phyloP scores from a whole-genome alignment of 805 yeast genomes.

The Ogataea chonburiensis region DNA sequence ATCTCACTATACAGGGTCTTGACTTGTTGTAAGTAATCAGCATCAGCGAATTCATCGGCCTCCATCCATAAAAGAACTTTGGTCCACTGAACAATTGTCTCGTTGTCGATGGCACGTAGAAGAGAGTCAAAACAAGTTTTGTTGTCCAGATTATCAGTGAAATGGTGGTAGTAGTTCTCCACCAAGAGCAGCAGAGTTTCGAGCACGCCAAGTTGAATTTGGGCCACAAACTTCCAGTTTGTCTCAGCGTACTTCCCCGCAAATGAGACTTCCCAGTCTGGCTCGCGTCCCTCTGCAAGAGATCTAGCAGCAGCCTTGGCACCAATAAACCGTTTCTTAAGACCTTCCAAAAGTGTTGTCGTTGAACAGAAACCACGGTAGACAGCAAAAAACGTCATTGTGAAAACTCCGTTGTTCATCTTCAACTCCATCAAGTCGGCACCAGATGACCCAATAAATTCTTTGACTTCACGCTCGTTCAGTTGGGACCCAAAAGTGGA shows the following conservation, averaged over 20 bases:
- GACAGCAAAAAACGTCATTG: slow-evolving; percentile 67
- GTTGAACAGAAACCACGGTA: slow-evolving; percentile 68
- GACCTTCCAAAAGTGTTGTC: slow-evolving; percentile 46
- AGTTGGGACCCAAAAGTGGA: slow-evolving; percentile 51
- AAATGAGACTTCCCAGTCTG: slow-evolving; percentile 53
- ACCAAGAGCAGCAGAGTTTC: slow-evolving; percentile 74
- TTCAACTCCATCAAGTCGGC: slow-evolving; percentile 36
- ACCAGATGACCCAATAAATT: slow-evolving; percentile 27
- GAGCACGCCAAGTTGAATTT: slow-evolving; percentile 77
- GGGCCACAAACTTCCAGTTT: slow-evolving; percentile 66
- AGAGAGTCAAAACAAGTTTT: slow-evolving; percentile 61
- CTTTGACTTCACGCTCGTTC: slow-evolving; percentile 42
- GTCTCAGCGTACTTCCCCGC: slow-evolving; percentile 42
- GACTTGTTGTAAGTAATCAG: slow-evolving; percentile 21
- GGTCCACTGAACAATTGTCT: slow-evolving; percentile 54
- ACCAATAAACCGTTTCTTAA: slow-evolving; percentile 56
- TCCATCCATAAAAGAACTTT: slow-evolving; percentile 30
- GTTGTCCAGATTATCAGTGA: slow-evolving; percentile 63
- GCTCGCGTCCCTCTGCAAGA: slow-evolving; percentile 27
- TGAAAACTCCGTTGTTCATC: slow-evolving; percentile 64
- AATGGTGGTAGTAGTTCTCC: slow-evolving; percentile 70
- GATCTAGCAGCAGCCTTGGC: slow-evolving; percentile 62
- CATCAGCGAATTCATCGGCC: slow-evolving; percentile 17
- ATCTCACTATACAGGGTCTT: slow-evolving; percentile 25
- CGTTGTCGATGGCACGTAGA: slow-evolving; percentile 65